Evolutionary conservation across 2,329 filamentous ascomycete species (phyloP).

Genomic region (Paramyrothecium roridum): DNA sequence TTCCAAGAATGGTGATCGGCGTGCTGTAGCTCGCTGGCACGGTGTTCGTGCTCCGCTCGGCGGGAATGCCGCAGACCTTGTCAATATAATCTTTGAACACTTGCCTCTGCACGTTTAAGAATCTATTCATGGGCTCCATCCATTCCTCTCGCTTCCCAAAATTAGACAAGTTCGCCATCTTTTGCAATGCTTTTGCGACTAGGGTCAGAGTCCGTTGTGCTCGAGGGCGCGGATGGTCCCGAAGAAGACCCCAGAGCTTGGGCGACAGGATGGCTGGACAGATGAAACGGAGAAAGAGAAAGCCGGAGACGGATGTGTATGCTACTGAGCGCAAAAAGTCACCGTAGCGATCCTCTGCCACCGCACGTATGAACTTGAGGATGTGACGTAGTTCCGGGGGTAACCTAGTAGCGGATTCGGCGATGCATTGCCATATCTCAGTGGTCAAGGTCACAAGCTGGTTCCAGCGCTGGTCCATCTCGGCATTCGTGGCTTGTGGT

Average conservation of each 20-base stretch:
- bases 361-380: conserved; percentile 86
- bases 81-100: conserved; percentile 88
- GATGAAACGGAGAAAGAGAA: conserved; percentile 91
- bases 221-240: conserved; percentile 76
- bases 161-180: conserved; percentile 82
- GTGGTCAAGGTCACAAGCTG: conserved; percentile 73
- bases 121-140: conserved; percentile 98
- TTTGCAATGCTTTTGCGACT: conserved; percentile 89
- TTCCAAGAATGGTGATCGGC: conserved; percentile 82
- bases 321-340: conserved; percentile 86
- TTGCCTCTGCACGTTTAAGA: conserved; percentile 70
- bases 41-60: conserved; percentile 60
- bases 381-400: conserved; percentile 81
- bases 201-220: conserved; percentile 87
- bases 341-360: conserved; percentile 91
- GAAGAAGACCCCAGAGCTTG: conserved; percentile 82
- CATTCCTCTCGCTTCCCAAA: conserved; percentile 96
- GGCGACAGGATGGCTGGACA: conserved; percentile 95
- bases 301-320: conserved; percentile 93
- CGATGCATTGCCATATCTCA: conserved; percentile 82
- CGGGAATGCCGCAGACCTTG: conserved; percentile 76
- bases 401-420: conserved; percentile 68
- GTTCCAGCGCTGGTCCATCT: conserved; percentile 80
- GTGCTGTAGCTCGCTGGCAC: conserved; percentile 87
- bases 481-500: conserved; percentile 48